Evolutionary conservation across 2,329 filamentous ascomycete genomes (phyloP), one percentile per base, ranked within the genome.

Genomic region (Beauveria scarabaeidicola): DNA sequence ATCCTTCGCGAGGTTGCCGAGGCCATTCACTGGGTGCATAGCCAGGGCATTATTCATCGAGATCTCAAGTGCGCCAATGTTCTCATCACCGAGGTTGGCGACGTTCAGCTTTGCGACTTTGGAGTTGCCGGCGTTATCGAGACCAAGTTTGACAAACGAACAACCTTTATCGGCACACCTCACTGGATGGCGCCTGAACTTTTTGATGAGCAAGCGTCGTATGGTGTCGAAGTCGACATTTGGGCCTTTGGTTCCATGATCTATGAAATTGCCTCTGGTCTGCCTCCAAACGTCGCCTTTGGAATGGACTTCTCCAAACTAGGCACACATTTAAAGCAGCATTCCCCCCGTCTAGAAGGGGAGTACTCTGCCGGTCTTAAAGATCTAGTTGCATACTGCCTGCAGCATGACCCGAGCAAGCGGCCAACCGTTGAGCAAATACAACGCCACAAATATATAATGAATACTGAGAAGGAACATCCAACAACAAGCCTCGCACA

Each of bases 151-250:
- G 86, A 89, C 66, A 94, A 94, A 73, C 79, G 89, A 57, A 87
- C 87, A 4, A 93, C 90, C 1, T 87, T 93, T 52, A 88, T 93
- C 59, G 90, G 90, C 23, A 94, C 90, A 0, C 87, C 87, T 3
- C 86, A 92, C 71, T 94, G 89, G 88, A 92, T 94, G 89, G 88
- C 90, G 0, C 89, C 88, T 0, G 90, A 94, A 67, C 78, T 93
- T 13, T 86, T 89, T 65, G 83, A 87, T 60, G 78, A 81, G 41
- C 77, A 81, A 4, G 78, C 81, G 10, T 83, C 84, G 5, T 89
- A 89, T 68, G 86, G 86, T 61, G 87, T 84, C 15, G 86, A 88
- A 67, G 84, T 88, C 47, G 90, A 94, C 66, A 91, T 92, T 54
- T 94, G 90, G 90, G 89, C 90, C 2, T 91, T 90, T 69, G 90